These are phyloP conservation scores for Thielaviopsis ethacetica DNA, from an alignment of 2,329 filamentous ascomycete species.

Conservation along the genomic window DNA sequence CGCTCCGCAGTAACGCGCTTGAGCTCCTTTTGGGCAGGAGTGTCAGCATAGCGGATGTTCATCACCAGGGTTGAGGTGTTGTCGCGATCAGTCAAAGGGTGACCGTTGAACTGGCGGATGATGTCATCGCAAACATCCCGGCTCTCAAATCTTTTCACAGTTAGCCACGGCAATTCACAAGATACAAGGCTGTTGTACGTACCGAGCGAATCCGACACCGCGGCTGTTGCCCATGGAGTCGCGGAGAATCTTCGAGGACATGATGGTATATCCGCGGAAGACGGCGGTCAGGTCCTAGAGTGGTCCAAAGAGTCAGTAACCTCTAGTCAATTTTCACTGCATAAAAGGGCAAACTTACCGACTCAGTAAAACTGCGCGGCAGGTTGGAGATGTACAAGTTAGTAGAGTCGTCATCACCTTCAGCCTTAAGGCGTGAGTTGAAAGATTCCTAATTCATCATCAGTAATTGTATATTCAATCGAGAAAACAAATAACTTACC, in stretches of 20 bases:
- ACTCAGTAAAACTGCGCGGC: constrained; percentile 80
- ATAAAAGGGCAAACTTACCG: constrained; percentile 36
- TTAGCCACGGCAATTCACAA: constrained; percentile 14
- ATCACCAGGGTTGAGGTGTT: constrained; percentile 39
- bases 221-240: constrained; percentile 86
- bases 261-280: constrained; percentile 65
- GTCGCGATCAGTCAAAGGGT: constrained; percentile 57
- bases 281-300: constrained; percentile 53
- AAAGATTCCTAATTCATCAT: constrained; percentile 62
- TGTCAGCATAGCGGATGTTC: constrained; percentile 94
- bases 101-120: constrained; percentile 72
- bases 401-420: constrained; percentile 76
- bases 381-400: constrained; percentile 98
- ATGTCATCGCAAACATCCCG: constrained; percentile 84
- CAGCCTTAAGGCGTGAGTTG: constrained; percentile 93
- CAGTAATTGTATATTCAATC: constrained; percentile 12
- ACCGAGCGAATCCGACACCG: constrained; percentile 95
- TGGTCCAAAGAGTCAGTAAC: constrained; percentile 19
- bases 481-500: constrained; percentile 32
- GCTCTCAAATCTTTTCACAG: constrained; percentile 56
- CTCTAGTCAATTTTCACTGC: background rate
- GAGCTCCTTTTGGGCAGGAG: constrained; percentile 86
- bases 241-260: constrained; percentile 89
- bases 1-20: constrained; percentile 93
- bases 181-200: constrained; percentile 18